phyloP scores from a whole-genome alignment of 805 yeast species.

The Komagataella pseudopastoris region DNA sequence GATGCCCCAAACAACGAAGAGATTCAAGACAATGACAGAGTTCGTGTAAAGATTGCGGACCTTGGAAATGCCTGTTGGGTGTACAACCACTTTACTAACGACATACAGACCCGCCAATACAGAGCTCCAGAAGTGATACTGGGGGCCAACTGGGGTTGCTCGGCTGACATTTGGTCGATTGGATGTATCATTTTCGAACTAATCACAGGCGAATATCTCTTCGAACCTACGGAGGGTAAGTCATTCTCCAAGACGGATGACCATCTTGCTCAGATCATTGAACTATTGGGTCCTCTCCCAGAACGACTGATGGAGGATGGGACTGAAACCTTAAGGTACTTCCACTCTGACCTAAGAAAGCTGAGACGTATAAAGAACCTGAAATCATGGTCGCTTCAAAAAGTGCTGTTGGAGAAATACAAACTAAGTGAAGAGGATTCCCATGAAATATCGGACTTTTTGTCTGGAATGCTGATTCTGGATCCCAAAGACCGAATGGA shows the following conservation, averaged over 20 bases:
- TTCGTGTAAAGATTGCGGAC: conserved; percentile 83
- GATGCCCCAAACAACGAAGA: conserved; percentile 23
- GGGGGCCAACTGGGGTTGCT: conserved; percentile 87
- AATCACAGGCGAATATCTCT: conserved; percentile 85
- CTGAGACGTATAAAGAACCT: conserved; percentile 68
- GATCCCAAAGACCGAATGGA: conserved; percentile 81
- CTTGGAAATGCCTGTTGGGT: conserved; percentile 86
- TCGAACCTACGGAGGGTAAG: conserved; percentile 76
- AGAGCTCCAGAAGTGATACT: conserved; percentile 80
- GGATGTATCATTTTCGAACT: conserved; percentile 88
- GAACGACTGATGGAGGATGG: conserved; percentile 48
- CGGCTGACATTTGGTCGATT: conserved; percentile 92
- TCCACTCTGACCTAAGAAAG: conserved; percentile 21
- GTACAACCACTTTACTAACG: conserved; percentile 70
- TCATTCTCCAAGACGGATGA: conserved; percentile 85
- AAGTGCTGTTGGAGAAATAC: conserved; percentile 79
- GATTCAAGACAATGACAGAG: conserved; percentile 31
- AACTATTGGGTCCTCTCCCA: conserved; percentile 27
- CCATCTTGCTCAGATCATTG: conserved; percentile 91
- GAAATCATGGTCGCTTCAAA: conserved; percentile 80
- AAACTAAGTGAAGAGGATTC: conserved; percentile 59
- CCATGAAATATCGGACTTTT: conserved; percentile 56
- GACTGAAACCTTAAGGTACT: conserved; percentile 37
- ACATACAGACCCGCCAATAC: conserved; percentile 86
- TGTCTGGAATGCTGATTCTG: conserved; percentile 69